Base-by-base conservation (phyloP, 805 yeast species). In the Ogataea zsoltii region DNA sequence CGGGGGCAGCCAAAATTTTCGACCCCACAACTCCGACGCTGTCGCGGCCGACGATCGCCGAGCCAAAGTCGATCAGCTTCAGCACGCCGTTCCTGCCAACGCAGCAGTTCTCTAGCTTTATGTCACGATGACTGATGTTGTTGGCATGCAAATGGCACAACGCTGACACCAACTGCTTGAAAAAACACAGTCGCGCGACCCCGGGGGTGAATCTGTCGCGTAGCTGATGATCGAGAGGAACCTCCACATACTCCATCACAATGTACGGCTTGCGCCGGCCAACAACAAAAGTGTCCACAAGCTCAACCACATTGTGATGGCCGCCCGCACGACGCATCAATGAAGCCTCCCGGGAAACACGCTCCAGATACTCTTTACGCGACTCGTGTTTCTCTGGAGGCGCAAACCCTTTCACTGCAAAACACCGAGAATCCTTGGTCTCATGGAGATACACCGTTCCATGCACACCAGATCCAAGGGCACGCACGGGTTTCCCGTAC, bases 21-120 rank as follows among this genome's bases (percentile, higher is more conserved):
- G 80, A 70, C 0, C 83, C 83, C 2, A 73, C 79, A 12, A 76
- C 52, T 2, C 83, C 82, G 23, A 65, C 45, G 17, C 57, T 33
- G 1, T 52, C 44, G n/a, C 41, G 31, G 4, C 57, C 62, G 10
- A 29, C 26, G 4, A 49, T 48, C 5, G 80, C 73, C 1, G 77
- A 68, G 3, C 82, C 81, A 56, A 76, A 78, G 61, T 78, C 83
- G 26, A 78, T 72, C 15, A 78, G 50, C 54, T 77, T 77, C 33
- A 76, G 51, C 2, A 45, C 38, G 0, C 68, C 68, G 13, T 48
- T 36, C 1, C 15, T 17, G 36, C 56, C 65, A 16, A 76, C 39
- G 28, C 76, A 67, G 38, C 77, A 51, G 49, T 78, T 78, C 21
- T 69, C 76, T 18, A 73, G 62, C 57, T 78, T 78, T 42, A 78